Base-by-base conservation (phyloP, 768 basidiomycete species). In the Tubosaeta sp. region DNA sequence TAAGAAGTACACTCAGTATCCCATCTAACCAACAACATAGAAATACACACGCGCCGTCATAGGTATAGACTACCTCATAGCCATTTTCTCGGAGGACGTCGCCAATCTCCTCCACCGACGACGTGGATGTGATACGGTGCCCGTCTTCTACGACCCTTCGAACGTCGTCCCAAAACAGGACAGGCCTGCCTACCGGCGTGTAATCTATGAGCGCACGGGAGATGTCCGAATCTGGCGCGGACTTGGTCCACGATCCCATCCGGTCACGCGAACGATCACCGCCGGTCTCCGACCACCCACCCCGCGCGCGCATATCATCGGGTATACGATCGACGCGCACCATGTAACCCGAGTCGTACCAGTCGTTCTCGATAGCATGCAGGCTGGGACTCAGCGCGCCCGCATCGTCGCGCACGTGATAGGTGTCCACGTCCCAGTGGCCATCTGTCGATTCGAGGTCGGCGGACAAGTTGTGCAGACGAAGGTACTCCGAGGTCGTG, bases 11-110 rank as follows among this genome's bases (percentile, higher is more conserved):
- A 12, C 19, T 59, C 25, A 57, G 38, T 9, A 31, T 29, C 10
- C 13, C 12, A 24, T 25, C 34, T 11, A 24, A 24, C 14, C 38
- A 38, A 9, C 22, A 29, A 1, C 0, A 27, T 4, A 31, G 3
- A 44, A 45, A 6, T n/a, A 69, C 77, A 63, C 50, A 78, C 77
- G 63, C 63, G 55, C 68, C 66, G 8, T 64, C 56, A 36, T 67
- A 78, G 14, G 76, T 75, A 45, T 74, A 68, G 42, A 76, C 48
- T n/a, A 72, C 63, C 42, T 70, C 68, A 32, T 70, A 76, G 0
- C 76, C 77, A 14, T 73, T 71, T 44, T 61, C 62, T 36, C 60
- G 60, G 21, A 78, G 57, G 31, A 69, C 52, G 7, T 63, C 43
- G 14, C 69, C 69, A 6, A 76, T 47, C 5, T 61, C 60, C 13